phyloP scores from a whole-genome alignment of 1,284 basidiomycete genomes.

The Coniferiporia weirii region DNA sequence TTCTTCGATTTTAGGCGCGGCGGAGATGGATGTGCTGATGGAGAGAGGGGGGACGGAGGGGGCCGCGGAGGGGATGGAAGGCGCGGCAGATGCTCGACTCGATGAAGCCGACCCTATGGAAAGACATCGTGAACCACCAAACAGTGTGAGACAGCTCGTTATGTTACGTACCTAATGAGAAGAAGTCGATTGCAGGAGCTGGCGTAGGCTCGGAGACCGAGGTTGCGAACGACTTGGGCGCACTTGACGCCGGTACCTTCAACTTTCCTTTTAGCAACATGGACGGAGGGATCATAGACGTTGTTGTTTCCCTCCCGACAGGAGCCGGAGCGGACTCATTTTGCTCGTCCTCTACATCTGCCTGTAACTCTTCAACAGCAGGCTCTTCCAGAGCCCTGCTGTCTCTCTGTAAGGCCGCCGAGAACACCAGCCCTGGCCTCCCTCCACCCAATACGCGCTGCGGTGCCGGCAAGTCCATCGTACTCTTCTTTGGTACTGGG shows the following conservation, averaged over 20 bases:
- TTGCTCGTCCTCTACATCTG: constrained; percentile 20
- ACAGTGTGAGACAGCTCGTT: not conserved
- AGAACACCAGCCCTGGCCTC: constrained; percentile 55
- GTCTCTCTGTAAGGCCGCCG: constrained; percentile 25
- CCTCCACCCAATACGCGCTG: constrained; percentile 64
- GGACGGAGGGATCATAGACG: constrained; percentile 52
- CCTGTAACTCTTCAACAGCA: constrained; percentile 12
- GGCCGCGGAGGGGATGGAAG: constrained; percentile 16
- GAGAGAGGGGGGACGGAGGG: not conserved
- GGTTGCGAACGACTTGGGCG: constrained; percentile 48
- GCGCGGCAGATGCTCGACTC: constrained; percentile 20
- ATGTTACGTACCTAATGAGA: constrained; percentile 44
- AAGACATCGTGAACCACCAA: not conserved
- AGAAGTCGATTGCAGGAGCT: constrained; percentile 55
- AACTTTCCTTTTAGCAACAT: constrained; percentile 47
- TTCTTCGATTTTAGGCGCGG: constrained; percentile 64
- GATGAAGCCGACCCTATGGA: constrained; percentile 21
- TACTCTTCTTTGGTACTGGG: constrained; percentile 64
- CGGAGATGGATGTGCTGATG: constrained; percentile 38
- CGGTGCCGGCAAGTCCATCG: constrained; percentile 33
- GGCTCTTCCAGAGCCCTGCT: constrained; percentile 9
- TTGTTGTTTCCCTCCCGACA: constrained; percentile 8
- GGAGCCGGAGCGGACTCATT: constrained; percentile 13
- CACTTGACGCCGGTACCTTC: constrained; percentile 39
- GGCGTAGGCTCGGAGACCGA: constrained; percentile 25